Evolutionary conservation across 352 stramenopile species (phyloP).

Genomic region (Lagenidium giganteum): DNA sequence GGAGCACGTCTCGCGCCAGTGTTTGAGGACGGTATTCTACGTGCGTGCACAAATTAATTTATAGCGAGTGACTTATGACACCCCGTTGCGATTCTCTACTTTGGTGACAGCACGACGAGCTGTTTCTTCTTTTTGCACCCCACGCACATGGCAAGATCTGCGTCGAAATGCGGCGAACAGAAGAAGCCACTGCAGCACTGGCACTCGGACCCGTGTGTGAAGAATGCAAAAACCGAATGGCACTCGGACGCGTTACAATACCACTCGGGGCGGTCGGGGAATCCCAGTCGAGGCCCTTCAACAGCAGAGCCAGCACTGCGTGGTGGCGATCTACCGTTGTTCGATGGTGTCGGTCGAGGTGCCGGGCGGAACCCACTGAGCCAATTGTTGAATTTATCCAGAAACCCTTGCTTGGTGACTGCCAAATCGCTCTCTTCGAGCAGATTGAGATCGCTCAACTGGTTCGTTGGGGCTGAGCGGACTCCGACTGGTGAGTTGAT

Average conservation of each 20-base stretch:
- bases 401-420: slow-evolving; percentile 7
- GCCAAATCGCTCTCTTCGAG: slow-evolving; percentile 5
- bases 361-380: neutral
- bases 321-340: slow-evolving; percentile 10
- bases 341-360: neutral
- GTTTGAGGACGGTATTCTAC: too few species aligned
- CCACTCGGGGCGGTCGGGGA: slow-evolving; percentile 59
- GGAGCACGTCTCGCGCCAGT: too few species aligned
- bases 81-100: too few species aligned
- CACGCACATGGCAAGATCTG: too few species aligned
- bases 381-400: slow-evolving; percentile 9
- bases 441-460: neutral
- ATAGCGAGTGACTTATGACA: too few species aligned
- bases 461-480: too few species aligned
- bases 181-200: slow-evolving; percentile 44
- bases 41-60: too few species aligned
- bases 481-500: slow-evolving; percentile 31
- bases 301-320: too few species aligned
- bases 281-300: slow-evolving; percentile 28
- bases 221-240: slow-evolving; percentile 64
- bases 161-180: slow-evolving; percentile 43
- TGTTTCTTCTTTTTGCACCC: too few species aligned
- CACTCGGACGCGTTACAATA: slow-evolving; percentile 65
- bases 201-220: slow-evolving; percentile 48
- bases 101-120: too few species aligned